A percentile compares a stretch with the other conserved stretches of the same genome.
Conservation (phyloP, 108 stramenopile species). For the Skeletonema tropicum region DNA sequence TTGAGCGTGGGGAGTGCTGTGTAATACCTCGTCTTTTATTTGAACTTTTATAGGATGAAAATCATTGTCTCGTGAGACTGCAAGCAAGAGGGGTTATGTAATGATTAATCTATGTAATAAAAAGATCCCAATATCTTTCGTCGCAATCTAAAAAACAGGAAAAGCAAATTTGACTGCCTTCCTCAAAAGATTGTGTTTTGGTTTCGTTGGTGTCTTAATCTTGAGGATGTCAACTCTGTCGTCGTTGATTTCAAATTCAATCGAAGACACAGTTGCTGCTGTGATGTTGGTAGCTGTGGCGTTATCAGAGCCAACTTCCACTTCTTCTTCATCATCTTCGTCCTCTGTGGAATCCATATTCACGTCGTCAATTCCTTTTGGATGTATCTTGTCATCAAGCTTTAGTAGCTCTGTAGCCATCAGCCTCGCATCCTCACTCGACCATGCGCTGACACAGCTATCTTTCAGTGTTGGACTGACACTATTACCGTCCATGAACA, state of each 20-base stretch:
- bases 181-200: not conserved
- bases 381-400: not conserved
- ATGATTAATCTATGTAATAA: no score
- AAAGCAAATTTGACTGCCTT: not conserved
- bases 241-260: not conserved
- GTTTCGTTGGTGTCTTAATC: not conserved
- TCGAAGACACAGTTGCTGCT: not conserved
- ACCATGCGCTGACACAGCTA: conserved; percentile 52
- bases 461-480: conserved; percentile 68
- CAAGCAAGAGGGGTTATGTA: no score
- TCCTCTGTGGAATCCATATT: no score
- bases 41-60: no score
- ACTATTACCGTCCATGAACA: conserved; percentile 80
- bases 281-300: not conserved
- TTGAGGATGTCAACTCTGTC: not conserved
- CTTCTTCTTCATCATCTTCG: not conserved
- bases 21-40: no score
- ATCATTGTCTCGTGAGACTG: no score
- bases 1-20: no score
- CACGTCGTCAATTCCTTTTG: not conserved
- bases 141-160: not conserved
- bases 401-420: not conserved
- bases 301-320: not conserved
- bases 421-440: not conserved
- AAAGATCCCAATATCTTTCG: no score